Conservation (phyloP, 352 stramenopile genomes). For the Pythium rishiriense region DNA sequence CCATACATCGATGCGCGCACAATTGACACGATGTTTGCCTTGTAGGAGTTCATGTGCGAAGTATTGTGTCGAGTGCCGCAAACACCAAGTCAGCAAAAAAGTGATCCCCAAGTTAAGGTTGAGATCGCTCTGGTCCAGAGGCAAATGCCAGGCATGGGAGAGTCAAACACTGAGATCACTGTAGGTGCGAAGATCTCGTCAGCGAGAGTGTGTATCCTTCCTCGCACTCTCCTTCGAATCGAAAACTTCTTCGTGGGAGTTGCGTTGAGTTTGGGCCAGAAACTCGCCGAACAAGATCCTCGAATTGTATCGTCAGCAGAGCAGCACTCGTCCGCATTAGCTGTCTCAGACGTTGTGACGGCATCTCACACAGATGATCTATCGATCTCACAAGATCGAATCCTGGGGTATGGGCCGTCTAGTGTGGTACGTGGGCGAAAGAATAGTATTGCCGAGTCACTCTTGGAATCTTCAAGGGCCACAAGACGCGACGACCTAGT, state of each 20-base stretch:
- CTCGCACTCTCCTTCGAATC: conserved; percentile 26
- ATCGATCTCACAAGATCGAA: conserved; percentile 14
- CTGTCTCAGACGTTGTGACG: conserved; percentile 4
- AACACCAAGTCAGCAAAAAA: not conserved
- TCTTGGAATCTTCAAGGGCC: conserved; percentile 38
- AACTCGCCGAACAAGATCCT: conserved; percentile 29
- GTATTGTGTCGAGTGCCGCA: conserved; percentile 15
- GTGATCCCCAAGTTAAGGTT: conserved; percentile 19
- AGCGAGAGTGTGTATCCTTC: conserved; percentile 21
- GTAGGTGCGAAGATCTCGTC: conserved; percentile 14
- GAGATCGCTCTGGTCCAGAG: not conserved
- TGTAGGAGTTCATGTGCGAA: conserved; percentile 24
- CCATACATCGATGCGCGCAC: not conserved
- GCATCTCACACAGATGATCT: conserved; percentile 8
- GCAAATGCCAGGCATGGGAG: not conserved
- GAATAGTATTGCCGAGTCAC: conserved; percentile 57
- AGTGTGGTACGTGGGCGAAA: conserved; percentile 33
- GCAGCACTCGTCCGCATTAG: conserved; percentile 16
- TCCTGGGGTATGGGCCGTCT: conserved; percentile 13
- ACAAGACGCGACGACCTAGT: conserved; percentile 34
- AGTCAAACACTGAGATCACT: not conserved
- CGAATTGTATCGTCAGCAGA: conserved; percentile 24
- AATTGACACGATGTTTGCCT: not conserved
- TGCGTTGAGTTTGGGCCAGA: conserved; percentile 18
- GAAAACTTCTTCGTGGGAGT: conserved; percentile 27